Conservation (phyloP, 148 eudicot genomes). For the Rheum nobile region DNA sequence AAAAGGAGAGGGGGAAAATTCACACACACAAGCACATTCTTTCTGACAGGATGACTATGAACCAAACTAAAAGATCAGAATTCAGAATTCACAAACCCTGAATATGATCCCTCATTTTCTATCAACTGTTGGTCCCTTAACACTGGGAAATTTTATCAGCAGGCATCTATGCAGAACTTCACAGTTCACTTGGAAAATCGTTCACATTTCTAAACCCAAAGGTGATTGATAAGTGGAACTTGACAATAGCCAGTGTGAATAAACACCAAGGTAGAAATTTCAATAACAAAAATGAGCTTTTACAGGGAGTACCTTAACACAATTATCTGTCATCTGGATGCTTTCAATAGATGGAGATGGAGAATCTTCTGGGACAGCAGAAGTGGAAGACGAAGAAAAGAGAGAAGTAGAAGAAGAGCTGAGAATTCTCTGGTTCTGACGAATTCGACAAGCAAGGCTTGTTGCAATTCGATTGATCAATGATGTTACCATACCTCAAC, state of each 20-base stretch:
- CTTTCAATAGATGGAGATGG: constrained; percentile 35
- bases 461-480: constrained; percentile 39
- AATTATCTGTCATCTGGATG: constrained; percentile 53
- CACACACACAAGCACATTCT: not conserved
- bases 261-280: too few relatives aligned
- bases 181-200: not conserved
- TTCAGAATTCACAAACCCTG: not conserved
- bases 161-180: not conserved
- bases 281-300: not conserved
- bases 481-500: constrained; percentile 25
- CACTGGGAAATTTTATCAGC: not conserved
- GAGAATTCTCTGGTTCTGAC: constrained; percentile 39
- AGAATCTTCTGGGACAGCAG: constrained; percentile 28
- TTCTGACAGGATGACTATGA: not conserved
- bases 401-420: constrained; percentile 22
- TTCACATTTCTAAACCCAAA: not conserved
- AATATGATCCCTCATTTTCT: not conserved
- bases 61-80: not conserved
- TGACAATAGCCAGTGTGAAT: not conserved
- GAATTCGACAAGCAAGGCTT: constrained; percentile 35
- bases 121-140: not conserved
- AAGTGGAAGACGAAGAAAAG: constrained; percentile 13
- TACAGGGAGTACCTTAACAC: constrained; percentile 45
- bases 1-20: not conserved
- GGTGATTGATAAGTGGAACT: not conserved